Conservation (phyloP, 75 land plant genomes). For the Pseudotsuga menziesii region DNA sequence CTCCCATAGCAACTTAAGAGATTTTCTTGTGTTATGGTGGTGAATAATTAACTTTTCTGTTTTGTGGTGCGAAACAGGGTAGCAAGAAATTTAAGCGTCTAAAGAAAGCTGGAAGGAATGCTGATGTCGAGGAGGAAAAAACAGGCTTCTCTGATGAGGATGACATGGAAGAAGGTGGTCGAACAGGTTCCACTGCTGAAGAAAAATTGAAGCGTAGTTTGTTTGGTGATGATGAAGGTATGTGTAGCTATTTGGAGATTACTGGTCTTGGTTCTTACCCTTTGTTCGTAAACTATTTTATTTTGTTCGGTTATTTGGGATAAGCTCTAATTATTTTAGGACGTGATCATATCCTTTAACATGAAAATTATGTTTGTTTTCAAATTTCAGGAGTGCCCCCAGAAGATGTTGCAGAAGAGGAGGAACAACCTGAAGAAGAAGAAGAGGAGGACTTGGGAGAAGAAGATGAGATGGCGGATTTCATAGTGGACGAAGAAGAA, state of each 20-base stretch:
- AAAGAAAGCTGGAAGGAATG: slow-evolving; percentile 75
- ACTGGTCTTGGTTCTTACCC: neutral
- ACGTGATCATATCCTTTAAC: neutral
- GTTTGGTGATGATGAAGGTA: slow-evolving; percentile 97
- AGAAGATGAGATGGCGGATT: slow-evolving; percentile 98
- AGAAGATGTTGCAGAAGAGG: slow-evolving; percentile 85
- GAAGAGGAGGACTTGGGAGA: slow-evolving; percentile 78
- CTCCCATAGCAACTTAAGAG: neutral
- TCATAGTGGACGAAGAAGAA: slow-evolving; percentile 94
- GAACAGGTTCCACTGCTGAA: slow-evolving; percentile 76
- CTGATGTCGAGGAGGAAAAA: slow-evolving; percentile 31
- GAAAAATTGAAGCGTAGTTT: slow-evolving; percentile 80
- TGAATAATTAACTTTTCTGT: neutral
- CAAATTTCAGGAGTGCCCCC: slow-evolving; percentile 46
- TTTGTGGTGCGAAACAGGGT: slow-evolving; percentile 24
- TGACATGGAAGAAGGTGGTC: slow-evolving; percentile 52
- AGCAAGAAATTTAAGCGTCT: slow-evolving; percentile 86
- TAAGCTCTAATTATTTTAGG: neutral
- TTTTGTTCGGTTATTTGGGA: neutral
- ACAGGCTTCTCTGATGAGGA: slow-evolving; percentile 72
- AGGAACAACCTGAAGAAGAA: slow-evolving; percentile 59
- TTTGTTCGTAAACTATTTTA: neutral
- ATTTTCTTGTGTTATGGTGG: neutral
- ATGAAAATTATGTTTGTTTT: neutral
- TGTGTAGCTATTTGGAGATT: neutral